Evolutionary conservation across 2,329 filamentous ascomycete species (phyloP), one percentile per base, ranked within the genome.

Genomic region (Trichoderma sp.): DNA sequence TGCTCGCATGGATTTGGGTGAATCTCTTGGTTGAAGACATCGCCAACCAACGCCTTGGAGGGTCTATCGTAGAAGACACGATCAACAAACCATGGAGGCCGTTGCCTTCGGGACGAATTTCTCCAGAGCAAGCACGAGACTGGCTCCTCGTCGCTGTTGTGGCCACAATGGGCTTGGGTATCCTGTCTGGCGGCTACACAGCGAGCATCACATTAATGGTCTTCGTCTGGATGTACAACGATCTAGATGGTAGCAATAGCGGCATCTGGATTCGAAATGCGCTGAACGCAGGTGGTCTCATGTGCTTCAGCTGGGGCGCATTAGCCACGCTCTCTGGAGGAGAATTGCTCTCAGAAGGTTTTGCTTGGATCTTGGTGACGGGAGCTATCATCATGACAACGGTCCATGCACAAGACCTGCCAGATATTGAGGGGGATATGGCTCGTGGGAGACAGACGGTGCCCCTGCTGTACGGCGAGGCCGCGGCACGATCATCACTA

Each of bases 81-180:
- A 67, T 75, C 14, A 81, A 81, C 72, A 80, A 81, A 66, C 79
- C 79, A 1, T 81, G 79, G 79, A 72, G 79, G 3, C 76, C 79
- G 0, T 70, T 81, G 2, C 77, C 78, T 21, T 74, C 74, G 5
- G 67, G 72, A 0, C 75, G 76, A 1, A 36, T 80, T 57, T 75
- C 78, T 11, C 30, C 72, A 3, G 74, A 74, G 2, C 74, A 79
- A 36, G 76, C 79, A 1, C 76, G 78, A 4, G 71, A 61, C 5
- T 43, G 72, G 43, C 74, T 81, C 15, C 74, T 80, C 6, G 26
- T 71, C 3, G 57, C 73, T 3, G 76, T 79, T 11, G 75, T 77
- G 5, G 7, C 76, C 3, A 73, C 74, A 3, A 62, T 78, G 1
- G 68, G 58, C 1, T 12, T 72, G 3, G 75, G 77, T 56, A 3